phyloP scores from a whole-genome alignment of 164 flowering plant genomes.

The Magnolia officinalis region DNA sequence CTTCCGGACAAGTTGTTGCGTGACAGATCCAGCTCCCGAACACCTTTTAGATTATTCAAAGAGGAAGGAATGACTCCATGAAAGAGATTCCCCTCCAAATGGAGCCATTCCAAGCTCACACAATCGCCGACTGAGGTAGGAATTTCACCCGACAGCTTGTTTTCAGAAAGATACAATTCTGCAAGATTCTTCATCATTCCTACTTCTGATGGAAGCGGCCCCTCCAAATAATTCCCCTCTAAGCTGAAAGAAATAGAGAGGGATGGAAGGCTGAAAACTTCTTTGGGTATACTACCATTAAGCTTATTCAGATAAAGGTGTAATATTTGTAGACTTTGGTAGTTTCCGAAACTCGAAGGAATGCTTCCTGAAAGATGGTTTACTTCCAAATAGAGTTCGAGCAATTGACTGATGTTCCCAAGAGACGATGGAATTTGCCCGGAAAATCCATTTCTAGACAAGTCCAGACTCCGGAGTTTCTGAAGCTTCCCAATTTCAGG shows the following conservation, averaged over 20 bases:
- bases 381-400: background rate
- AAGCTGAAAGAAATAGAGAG: background rate
- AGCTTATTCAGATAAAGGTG: slow-evolving; percentile 10
- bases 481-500: slow-evolving; percentile 1
- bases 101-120: background rate
- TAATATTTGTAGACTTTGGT: background rate
- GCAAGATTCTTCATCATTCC: slow-evolving; percentile 16
- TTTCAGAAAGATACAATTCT: slow-evolving; percentile 5
- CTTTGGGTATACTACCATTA: slow-evolving; percentile 13
- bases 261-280: background rate
- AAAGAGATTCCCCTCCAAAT: background rate
- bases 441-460: background rate
- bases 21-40: slow-evolving; percentile 3
- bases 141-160: slow-evolving; percentile 11
- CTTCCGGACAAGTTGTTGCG: slow-evolving; percentile 8
- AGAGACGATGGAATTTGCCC: slow-evolving; percentile 25
- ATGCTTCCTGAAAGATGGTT: slow-evolving; percentile 25
- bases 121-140: slow-evolving; percentile 22
- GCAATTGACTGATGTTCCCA: slow-evolving; percentile 19
- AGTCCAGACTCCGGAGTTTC: background rate
- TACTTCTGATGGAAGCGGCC: slow-evolving; percentile 20
- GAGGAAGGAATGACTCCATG: slow-evolving; percentile 4
- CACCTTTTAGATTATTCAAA: background rate
- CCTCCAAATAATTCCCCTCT: slow-evolving; percentile 15
- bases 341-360: slow-evolving; percentile 5